phyloP scores from a whole-genome alignment of 768 basidiomycete genomes.

The Agrocybe pediades region DNA sequence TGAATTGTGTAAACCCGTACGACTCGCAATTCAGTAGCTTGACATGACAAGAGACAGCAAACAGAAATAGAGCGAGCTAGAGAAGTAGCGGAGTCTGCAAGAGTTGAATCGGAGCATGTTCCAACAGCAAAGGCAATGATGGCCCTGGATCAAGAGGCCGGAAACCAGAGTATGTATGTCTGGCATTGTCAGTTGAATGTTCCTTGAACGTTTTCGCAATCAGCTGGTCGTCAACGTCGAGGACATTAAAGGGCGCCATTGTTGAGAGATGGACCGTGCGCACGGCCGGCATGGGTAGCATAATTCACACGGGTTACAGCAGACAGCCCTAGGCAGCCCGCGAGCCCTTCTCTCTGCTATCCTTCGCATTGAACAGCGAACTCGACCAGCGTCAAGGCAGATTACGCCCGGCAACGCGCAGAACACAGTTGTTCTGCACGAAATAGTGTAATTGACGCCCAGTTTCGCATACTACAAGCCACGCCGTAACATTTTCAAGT shows the following conservation, averaged over 20 bases:
- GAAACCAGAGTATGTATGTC: neutral
- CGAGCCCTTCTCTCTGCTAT: slow-evolving; percentile 18
- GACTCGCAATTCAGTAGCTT: neutral
- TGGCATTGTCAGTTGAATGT: neutral
- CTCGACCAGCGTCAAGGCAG: neutral
- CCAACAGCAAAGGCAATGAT: neutral
- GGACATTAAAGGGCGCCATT: neutral
- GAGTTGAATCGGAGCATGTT: slow-evolving; percentile 18
- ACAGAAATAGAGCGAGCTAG: neutral
- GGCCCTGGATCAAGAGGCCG: neutral
- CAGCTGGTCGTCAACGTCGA: neutral
- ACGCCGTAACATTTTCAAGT: neutral
- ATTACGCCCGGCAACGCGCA: slow-evolving; percentile 1
- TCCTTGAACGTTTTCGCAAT: neutral
- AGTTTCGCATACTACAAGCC: neutral
- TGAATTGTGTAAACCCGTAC: too few species aligned
- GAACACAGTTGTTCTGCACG: neutral
- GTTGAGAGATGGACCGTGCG: slow-evolving; percentile 19
- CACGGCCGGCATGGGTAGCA: slow-evolving; percentile 18
- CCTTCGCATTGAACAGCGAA: slow-evolving; percentile 3
- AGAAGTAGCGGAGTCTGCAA: slow-evolving; percentile 17
- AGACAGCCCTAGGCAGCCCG: slow-evolving; percentile 16
- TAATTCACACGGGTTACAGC: slow-evolving; percentile 29
- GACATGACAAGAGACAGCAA: neutral
- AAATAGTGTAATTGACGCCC: slow-evolving; percentile 1